phyloP scores from a whole-genome alignment of 2,329 filamentous ascomycete genomes.

The Bipolaris sorokiniana region DNA sequence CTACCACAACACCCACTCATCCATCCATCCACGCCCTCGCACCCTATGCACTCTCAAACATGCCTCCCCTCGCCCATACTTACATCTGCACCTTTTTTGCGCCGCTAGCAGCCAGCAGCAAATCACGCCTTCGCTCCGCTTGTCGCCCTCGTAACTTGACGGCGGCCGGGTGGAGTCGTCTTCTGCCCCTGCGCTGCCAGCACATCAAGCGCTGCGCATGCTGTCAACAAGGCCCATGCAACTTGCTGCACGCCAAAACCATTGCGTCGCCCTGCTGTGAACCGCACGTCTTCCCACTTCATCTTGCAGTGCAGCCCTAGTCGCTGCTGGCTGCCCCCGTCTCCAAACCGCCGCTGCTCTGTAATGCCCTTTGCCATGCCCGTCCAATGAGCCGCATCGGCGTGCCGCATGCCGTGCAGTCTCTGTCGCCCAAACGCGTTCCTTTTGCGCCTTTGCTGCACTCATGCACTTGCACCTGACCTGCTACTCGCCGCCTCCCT shows the following conservation, averaged over 20 bases:
- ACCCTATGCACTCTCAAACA: conserved; percentile 11
- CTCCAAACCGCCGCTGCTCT: conserved; percentile 17
- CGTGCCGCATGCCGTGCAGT: conserved; percentile 22
- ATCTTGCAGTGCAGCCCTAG: conserved; percentile 36
- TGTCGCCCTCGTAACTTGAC: conserved; percentile 31
- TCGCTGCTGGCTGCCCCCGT: conserved; percentile 4
- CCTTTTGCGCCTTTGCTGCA: conserved; percentile 23
- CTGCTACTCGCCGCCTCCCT: conserved; percentile 6
- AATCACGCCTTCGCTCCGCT: conserved; percentile 23
- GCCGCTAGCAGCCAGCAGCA: conserved; percentile 16
- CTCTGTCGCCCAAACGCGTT: conserved; percentile 16
- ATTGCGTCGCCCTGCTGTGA: conserved; percentile 35
- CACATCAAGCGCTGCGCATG: conserved; percentile 31
- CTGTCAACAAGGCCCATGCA: conserved; percentile 33
- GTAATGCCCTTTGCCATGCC: conserved; percentile 4
- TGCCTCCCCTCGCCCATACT: conserved; percentile 3
- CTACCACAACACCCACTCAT: conserved; percentile 5
- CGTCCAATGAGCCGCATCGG: conserved; percentile 31
- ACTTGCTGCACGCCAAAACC: conserved; percentile 34
- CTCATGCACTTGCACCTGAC: conserved; percentile 11
- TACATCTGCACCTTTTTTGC: conserved; percentile 6
- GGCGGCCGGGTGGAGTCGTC: conserved; percentile 26
- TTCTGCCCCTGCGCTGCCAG: conserved; percentile 16
- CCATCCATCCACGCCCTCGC: neutral
- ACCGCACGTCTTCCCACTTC: conserved; percentile 39